A percentile compares a stretch with the other conserved stretches of the same genome.
Conservation (phyloP, 257 asterid genomes). For the Primulina tabacum region DNA sequence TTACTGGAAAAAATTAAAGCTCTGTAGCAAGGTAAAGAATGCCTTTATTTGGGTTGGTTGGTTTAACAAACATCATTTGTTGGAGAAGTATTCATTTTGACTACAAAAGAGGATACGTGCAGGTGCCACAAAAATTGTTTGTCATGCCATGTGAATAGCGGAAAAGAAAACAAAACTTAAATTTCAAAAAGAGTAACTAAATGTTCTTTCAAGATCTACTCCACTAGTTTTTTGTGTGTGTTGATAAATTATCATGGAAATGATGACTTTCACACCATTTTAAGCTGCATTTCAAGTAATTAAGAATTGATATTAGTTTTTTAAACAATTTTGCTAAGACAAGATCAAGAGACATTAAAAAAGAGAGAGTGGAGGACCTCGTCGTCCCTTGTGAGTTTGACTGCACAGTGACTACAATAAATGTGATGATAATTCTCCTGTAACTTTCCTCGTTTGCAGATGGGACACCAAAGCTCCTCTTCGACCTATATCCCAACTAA, state of each 20-base stretch:
- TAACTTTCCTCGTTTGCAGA: conserved; percentile 79
- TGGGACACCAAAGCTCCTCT: conserved; percentile 84
- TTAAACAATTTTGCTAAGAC: too few species aligned
- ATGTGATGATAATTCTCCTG: conserved; percentile 52
- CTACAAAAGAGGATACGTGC: background rate
- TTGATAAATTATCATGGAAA: background rate
- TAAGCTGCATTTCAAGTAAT: conserved; percentile 6
- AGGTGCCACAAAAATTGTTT: background rate
- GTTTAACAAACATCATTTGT: background rate
- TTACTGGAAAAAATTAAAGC: background rate
- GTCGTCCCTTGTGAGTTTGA: conserved; percentile 56
- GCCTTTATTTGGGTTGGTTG: background rate
- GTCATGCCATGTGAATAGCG: conserved; percentile 10
- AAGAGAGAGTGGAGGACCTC: conserved; percentile 52
- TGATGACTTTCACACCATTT: background rate
- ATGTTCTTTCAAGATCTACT: background rate
- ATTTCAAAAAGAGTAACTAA: background rate
- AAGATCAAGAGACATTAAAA: background rate
- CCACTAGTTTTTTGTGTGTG: background rate
- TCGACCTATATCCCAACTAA: conserved; percentile 39
- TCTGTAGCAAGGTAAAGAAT: background rate
- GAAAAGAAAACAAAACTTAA: background rate
- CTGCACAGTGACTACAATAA: conserved; percentile 58
- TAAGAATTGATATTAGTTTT: background rate
- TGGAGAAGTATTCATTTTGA: background rate